Base-by-base conservation (phyloP, 768 basidiomycete species). In the Kwoniella sp. region DNA sequence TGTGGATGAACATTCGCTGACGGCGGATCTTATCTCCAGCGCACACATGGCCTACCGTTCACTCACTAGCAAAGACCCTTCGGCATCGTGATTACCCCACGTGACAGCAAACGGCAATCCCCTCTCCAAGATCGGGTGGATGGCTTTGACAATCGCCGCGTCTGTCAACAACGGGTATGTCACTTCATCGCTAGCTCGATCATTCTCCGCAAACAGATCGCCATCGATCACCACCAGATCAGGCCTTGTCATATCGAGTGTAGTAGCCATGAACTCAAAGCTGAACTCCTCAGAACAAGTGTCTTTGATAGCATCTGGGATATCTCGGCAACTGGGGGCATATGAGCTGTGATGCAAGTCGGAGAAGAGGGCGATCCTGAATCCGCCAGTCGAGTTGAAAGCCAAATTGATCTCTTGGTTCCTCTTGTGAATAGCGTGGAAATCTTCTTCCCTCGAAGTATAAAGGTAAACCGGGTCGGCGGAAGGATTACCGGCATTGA, bases 41-140 rank as follows among this genome's bases (percentile, higher is more conserved):
- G n/a, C n/a, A n/a, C n/a, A n/a, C n/a, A n/a, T n/a, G n/a, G n/a
- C n/a, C n/a, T n/a, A n/a, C n/a, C n/a, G n/a, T 12, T 29, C 27
- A 50, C 49, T 50, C 49, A 50, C 49, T 4, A 57, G 36, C 22
- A 57, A 37, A 37, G 22, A 24, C 10, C 55, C 55, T 36, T 57
- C 55, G 15, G 55, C 55, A 21, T 57, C 55, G 37, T 57, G 55
- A 46, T 57, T 57, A 6, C 55, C 55, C 55, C 55, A 57, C 17
- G 55, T 57, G 13, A 57, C 55, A 9, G 55, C 40, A 37, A 57
- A 57, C 7, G 55, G 55, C 33, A 57, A 17, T 9, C 55, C 40
- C 24, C 55, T 29, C 36, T 57, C 22, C n/a, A 46, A 9, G 15
- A 57, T 57, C 4, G 55, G 33, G 33, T 40, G 27, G 3, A 57